These are phyloP conservation scores for Fusarium sarcochroum DNA, from an alignment of 2,329 filamentous ascomycete genomes.

Conservation along the genomic window DNA sequence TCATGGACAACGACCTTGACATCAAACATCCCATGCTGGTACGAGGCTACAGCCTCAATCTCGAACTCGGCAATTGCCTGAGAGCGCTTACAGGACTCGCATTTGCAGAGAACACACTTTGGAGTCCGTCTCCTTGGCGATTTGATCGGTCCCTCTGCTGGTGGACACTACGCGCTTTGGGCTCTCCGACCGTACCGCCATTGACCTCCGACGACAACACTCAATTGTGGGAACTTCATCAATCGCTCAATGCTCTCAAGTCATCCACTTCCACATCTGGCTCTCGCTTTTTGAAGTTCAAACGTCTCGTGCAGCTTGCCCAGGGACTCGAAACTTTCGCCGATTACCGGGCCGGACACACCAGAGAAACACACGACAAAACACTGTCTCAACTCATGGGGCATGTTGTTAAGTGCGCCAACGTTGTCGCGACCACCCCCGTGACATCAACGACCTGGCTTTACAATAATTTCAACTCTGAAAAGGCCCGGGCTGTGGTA, in stretches of 20 bases:
- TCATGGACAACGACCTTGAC: accelerated
- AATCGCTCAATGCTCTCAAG: background rate
- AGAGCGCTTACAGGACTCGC: accelerated
- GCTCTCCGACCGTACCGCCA: accelerated
- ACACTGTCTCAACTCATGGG: background rate
- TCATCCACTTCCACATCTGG: accelerated
- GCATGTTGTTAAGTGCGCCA: background rate
- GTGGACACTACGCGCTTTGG: conserved; percentile 18
- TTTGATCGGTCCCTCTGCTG: conserved; percentile 5
- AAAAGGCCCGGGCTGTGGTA: background rate
- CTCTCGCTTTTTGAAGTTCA: background rate
- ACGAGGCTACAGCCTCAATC: background rate
- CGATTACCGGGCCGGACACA: background rate
- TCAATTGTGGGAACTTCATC: background rate
- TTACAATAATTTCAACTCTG: background rate
- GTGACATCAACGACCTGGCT: background rate
- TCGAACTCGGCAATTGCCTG: background rate
- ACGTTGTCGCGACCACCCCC: conserved; percentile 5
- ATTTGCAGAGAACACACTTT: background rate
- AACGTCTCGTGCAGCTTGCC: background rate
- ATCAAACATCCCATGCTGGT: conserved; percentile 3
- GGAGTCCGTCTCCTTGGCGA: background rate
- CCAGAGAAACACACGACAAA: accelerated
- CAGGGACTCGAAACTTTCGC: background rate
- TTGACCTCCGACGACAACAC: background rate